Percentiles rank a stretch among this genome's conserved stretches.
These are phyloP conservation scores for Mikania micrantha DNA, from an alignment of 129 eudicot species.

Conservation along the genomic window DNA sequence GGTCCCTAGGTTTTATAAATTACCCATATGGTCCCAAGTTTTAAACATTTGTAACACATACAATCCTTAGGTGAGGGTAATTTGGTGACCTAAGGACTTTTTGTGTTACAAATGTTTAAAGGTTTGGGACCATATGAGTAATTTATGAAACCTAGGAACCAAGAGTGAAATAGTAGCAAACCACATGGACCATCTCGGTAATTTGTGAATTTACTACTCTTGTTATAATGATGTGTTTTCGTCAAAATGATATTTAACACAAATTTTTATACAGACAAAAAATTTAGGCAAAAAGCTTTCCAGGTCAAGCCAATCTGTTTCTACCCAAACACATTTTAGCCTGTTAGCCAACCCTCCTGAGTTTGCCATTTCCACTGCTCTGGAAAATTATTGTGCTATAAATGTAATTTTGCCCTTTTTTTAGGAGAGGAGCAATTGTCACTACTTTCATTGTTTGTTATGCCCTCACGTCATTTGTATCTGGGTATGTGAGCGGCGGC, in stretches of 20 bases:
- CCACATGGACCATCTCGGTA: too few species aligned
- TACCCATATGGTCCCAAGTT: too few species aligned
- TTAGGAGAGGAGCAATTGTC: conserved; percentile 88
- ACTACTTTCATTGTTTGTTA: conserved; percentile 80
- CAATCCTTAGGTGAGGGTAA: too few species aligned
- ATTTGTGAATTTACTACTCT: too few species aligned
- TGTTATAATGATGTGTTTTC: background rate
- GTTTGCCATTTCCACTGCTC: background rate
- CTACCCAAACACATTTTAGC: background rate
- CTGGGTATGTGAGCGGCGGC: conserved; percentile 91
- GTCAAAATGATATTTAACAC: background rate
- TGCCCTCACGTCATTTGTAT: conserved; percentile 85
- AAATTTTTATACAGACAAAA: too few species aligned
- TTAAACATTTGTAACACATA: too few species aligned
- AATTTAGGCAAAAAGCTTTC: background rate
- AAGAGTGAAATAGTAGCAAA: too few species aligned
- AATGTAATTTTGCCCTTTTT: conserved; percentile 7
- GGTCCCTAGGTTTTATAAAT: too few species aligned
- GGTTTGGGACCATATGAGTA: too few species aligned
- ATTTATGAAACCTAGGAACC: too few species aligned
- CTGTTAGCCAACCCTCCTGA: background rate
- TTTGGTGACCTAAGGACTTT: too few species aligned
- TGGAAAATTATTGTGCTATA: background rate
- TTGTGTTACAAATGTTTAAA: too few species aligned
- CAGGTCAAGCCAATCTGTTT: background rate